Evolutionary conservation across 2,329 filamentous ascomycete genomes (phyloP).

Genomic region (Fusarium siculi): DNA sequence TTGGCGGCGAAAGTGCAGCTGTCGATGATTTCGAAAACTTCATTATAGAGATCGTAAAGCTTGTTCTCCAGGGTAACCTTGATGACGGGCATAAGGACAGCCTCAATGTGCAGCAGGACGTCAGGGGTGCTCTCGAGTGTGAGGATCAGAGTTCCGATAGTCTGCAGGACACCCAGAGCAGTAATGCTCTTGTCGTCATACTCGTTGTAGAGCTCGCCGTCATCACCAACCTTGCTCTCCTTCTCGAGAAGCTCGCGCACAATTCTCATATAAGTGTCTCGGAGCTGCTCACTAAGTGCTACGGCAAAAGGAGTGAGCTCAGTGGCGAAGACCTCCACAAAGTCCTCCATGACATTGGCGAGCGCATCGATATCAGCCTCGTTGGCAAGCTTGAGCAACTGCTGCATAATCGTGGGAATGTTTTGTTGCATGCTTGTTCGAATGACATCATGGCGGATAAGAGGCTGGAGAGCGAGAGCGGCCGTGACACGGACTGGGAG

Average conservation of each 20-base stretch:
- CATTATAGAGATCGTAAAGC: slow-evolving; percentile 96
- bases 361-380: slow-evolving; percentile 97
- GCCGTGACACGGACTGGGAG: slow-evolving; percentile 95
- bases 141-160: slow-evolving; percentile 95
- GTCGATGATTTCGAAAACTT: slow-evolving; percentile 98
- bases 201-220: slow-evolving; percentile 85
- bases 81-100: slow-evolving; percentile 96
- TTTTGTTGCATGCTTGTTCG: slow-evolving; percentile 96
- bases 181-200: slow-evolving; percentile 99
- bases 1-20: slow-evolving; percentile 99
- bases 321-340: slow-evolving; percentile 97
- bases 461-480: slow-evolving; percentile 89
- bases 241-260: slow-evolving; percentile 91
- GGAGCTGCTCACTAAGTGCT: slow-evolving; percentile 92
- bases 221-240: slow-evolving; percentile 79
- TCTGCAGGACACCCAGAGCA: slow-evolving; percentile 93
- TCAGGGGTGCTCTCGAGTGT: slow-evolving; percentile 97
- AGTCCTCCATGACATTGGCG: slow-evolving; percentile 99
- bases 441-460: slow-evolving; percentile 95
- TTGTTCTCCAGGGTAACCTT: slow-evolving; percentile 97
- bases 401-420: slow-evolving; percentile 99
- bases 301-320: slow-evolving; percentile 98
- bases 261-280: slow-evolving; percentile 95
- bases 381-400: slow-evolving; percentile 94
- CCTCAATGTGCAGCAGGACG: slow-evolving; percentile 92